phyloP scores from a whole-genome alignment of 2,329 filamentous ascomycete species.

The Xylariaceae sp. region DNA sequence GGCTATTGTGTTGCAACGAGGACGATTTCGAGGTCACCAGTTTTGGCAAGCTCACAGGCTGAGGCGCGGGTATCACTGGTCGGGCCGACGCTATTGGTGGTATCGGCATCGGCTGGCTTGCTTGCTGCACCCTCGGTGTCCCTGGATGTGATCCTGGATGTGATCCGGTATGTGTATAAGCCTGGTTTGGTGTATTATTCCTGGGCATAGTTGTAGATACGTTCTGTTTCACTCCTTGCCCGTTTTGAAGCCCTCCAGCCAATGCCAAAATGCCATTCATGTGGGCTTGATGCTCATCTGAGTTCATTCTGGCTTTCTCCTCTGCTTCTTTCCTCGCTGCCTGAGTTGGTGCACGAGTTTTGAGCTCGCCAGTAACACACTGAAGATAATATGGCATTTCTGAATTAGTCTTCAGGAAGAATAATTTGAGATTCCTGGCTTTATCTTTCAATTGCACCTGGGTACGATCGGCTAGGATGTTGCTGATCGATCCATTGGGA shows the following conservation, averaged over 20 bases:
- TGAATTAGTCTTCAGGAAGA: slow-evolving; percentile 86
- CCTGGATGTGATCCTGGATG: slow-evolving; percentile 19
- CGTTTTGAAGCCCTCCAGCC: slow-evolving; percentile 46
- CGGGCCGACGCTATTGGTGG: slow-evolving; percentile 12
- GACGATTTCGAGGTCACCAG: slow-evolving; percentile 8
- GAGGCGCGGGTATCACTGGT: slow-evolving; percentile 25
- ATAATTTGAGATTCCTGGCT: slow-evolving; percentile 82
- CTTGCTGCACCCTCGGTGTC: slow-evolving; percentile 17
- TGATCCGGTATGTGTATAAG: slow-evolving; percentile 7
- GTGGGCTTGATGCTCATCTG: slow-evolving; percentile 56
- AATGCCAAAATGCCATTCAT: slow-evolving; percentile 58
- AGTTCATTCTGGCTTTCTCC: slow-evolving; percentile 54
- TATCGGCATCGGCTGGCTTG: slow-evolving; percentile 12
- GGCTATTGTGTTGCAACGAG: slow-evolving; percentile 10
- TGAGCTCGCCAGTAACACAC: slow-evolving; percentile 83
- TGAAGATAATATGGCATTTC: slow-evolving; percentile 87
- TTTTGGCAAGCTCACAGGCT: slow-evolving; percentile 26
- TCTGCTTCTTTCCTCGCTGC: slow-evolving; percentile 66
- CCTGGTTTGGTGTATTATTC: slow-evolving; percentile 17
- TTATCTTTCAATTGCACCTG: slow-evolving; percentile 94
- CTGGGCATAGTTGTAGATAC: slow-evolving; percentile 12
- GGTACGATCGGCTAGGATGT: slow-evolving; percentile 81
- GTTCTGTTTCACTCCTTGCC: slow-evolving; percentile 15
- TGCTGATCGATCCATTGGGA: slow-evolving; percentile 70
- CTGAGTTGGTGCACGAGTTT: slow-evolving; percentile 74